Evolutionary conservation across 1,284 basidiomycete species (phyloP).

Genomic region (Anthracocystis panici-leucophaei): DNA sequence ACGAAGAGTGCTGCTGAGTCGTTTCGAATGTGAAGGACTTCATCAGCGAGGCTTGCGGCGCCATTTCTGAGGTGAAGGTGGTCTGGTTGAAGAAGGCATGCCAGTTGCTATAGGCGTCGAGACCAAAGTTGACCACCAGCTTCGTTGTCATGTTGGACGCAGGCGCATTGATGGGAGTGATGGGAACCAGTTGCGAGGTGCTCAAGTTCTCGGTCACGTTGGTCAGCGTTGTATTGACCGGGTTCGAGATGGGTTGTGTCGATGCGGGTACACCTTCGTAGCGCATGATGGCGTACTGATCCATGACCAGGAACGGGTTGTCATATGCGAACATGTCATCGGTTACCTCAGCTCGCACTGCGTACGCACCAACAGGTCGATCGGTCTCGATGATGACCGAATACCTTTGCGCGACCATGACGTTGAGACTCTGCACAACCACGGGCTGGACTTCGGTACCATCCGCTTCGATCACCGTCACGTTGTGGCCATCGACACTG

Average conservation of each 20-base stretch:
- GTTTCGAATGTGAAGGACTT: conserved; percentile 40
- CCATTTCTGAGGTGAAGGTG: conserved; percentile 48
- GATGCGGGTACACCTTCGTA: conserved; percentile 66
- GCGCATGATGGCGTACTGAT: conserved; percentile 69
- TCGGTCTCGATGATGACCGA: conserved; percentile 71
- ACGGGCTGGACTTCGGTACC: conserved; percentile 71
- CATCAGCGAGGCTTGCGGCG: conserved; percentile 31
- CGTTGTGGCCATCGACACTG: conserved; percentile 72
- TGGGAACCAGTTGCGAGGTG: conserved; percentile 36
- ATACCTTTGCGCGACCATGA: conserved; percentile 73
- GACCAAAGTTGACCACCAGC: conserved; percentile 46
- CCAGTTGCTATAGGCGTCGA: conserved; percentile 40
- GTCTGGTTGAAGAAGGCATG: conserved; percentile 56
- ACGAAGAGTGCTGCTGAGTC: conserved; percentile 18
- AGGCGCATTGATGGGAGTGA: conserved; percentile 34
- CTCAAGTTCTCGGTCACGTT: conserved; percentile 35
- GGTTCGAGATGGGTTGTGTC: conserved; percentile 33
- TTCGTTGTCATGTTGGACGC: conserved; percentile 43
- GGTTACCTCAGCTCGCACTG: conserved; percentile 66
- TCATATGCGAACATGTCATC: conserved; percentile 70
- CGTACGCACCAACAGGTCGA: conserved; percentile 52
- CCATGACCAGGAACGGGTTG: conserved; percentile 70
- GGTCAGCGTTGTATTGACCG: conserved; percentile 20
- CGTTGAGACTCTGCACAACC: conserved; percentile 70
- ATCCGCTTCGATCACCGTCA: conserved; percentile 73